Percentiles rank a stretch among this genome's conserved stretches.
phyloP scores from a whole-genome alignment of 768 basidiomycete genomes.

The Suillus sp. region DNA sequence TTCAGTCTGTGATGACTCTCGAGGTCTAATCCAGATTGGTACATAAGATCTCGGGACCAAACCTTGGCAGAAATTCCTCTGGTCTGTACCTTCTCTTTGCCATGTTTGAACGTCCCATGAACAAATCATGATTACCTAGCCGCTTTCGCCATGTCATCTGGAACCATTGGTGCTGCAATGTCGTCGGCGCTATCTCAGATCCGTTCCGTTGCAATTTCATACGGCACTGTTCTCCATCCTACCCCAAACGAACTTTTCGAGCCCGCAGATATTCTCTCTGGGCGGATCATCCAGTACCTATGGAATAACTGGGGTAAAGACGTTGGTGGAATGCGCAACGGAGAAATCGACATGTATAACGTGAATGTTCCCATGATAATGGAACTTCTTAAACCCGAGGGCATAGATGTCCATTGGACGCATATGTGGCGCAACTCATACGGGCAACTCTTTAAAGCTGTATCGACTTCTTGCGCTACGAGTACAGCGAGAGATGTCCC shows the following conservation, averaged over 20 bases:
- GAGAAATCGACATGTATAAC: conserved; percentile 81
- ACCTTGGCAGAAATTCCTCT: conserved; percentile 83
- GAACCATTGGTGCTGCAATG: conserved; percentile 90
- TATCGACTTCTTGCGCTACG: conserved; percentile 25
- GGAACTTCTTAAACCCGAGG: conserved; percentile 56
- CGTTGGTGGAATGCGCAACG: conserved; percentile 51
- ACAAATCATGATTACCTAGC: conserved; percentile 42
- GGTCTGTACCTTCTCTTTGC: conserved; percentile 41
- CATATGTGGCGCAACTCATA: conserved; percentile 85
- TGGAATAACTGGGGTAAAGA: conserved; percentile 88
- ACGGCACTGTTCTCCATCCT: conserved; percentile 76
- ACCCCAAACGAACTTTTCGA: conserved; percentile 59
- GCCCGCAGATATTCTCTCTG: conserved; percentile 72
- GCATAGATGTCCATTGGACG: conserved; percentile 77
- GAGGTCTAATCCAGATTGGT: conserved; percentile 5
- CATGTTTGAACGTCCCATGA: not conserved
- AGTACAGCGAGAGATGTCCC: conserved; percentile 28
- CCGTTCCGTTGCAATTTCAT: conserved; percentile 86
- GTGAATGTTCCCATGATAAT: conserved; percentile 87
- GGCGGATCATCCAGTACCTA: conserved; percentile 68
- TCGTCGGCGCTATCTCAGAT: conserved; percentile 70
- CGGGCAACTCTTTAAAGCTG: conserved; percentile 71
- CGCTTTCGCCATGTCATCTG: conserved; percentile 87
- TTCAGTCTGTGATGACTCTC: conserved; percentile 14
- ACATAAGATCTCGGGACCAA: conserved; percentile 78